Base-by-base conservation (phyloP, 2,329 filamentous ascomycete species). In the Diaporthe caulivora region DNA sequence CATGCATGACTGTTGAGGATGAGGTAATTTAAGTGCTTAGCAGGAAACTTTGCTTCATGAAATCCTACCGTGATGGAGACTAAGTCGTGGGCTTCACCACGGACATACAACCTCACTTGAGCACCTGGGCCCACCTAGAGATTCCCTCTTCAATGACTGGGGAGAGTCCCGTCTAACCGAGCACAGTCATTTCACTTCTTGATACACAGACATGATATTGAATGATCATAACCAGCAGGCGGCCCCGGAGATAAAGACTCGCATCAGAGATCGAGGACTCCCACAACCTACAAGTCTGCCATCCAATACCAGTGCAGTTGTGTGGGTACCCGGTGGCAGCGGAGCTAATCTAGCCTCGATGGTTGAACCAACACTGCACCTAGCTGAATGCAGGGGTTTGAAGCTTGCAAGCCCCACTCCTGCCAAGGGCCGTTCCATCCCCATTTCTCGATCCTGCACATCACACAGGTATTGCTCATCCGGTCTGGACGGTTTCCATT, bases 341-440 rank as follows among this genome's bases (percentile, higher is more conserved):
- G 10, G 49, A 51, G 49, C 49, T 51, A 26, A 51, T 26, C 49
- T 51, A 51, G n/a, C 49, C 49, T 53, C 24, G 29, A 55, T 55
- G 31, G 9, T 54, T 31, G 3, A 57, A 18, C 34, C 21, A 40
- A n/a, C 31, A 24, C 21, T 9, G 24, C 5, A 37, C 11, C 10
- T 11, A 7, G 55, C 31, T 34, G 37, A 40, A 40, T 40, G 55
- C 55, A 58, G 55, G 55, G 55, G 10, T 58, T 34, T 57, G 13
- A 58, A 40, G 17, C 10, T 58, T 58, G 31, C 55, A 21, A 58
- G 34, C 55, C 55, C 55, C 55, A 58, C 55, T 40, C 17, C 31
- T 29, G 34, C 21, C 55, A 58, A 58, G 55, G 9, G 21, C 34
- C 21, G 55, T 34, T 5, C 29, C 7, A 9, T 31, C n/a, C 21